Percentiles rank a stretch among this genome's conserved stretches.
phyloP scores from a whole-genome alignment of 208 protist species.

The Leishmania braziliensis region DNA sequence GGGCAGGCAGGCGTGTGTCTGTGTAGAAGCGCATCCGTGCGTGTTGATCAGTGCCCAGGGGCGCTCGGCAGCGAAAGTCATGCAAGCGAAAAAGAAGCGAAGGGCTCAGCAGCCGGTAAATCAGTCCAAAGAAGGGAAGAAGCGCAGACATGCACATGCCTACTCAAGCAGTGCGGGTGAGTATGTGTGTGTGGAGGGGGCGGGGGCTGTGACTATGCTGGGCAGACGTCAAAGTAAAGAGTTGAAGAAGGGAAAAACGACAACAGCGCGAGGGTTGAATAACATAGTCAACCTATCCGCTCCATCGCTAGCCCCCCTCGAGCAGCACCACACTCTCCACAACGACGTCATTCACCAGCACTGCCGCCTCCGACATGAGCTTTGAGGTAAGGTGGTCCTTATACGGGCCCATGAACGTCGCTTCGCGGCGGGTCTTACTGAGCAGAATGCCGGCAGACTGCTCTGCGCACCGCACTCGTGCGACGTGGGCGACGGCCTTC shows the following conservation, averaged over 20 bases:
- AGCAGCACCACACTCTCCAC: conserved; percentile 71
- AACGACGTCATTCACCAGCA: conserved; percentile 52
- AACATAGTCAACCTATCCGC: background rate
- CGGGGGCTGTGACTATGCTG: background rate
- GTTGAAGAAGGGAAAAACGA: background rate
- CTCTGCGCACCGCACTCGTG: conserved; percentile 48
- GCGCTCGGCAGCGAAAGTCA: background rate
- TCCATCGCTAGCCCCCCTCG: conserved; percentile 22
- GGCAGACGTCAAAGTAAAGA: background rate
- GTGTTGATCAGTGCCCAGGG: background rate
- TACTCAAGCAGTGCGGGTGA: background rate
- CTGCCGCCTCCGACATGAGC: conserved; percentile 73
- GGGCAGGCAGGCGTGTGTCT: background rate
- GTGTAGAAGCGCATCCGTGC: background rate
- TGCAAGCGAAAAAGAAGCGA: background rate
- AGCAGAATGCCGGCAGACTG: conserved; percentile 77
- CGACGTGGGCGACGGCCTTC: conserved; percentile 51
- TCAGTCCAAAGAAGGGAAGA: background rate
- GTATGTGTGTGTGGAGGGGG: too few species aligned
- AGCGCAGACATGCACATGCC: background rate
- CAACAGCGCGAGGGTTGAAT: background rate
- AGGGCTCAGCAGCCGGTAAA: background rate
- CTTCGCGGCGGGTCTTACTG: conserved; percentile 59
- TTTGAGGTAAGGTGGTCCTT: conserved; percentile 50
- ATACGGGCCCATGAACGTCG: conserved; percentile 60